phyloP scores from a whole-genome alignment of 2,329 filamentous ascomycete species.

The Fonsecaea monophora region DNA sequence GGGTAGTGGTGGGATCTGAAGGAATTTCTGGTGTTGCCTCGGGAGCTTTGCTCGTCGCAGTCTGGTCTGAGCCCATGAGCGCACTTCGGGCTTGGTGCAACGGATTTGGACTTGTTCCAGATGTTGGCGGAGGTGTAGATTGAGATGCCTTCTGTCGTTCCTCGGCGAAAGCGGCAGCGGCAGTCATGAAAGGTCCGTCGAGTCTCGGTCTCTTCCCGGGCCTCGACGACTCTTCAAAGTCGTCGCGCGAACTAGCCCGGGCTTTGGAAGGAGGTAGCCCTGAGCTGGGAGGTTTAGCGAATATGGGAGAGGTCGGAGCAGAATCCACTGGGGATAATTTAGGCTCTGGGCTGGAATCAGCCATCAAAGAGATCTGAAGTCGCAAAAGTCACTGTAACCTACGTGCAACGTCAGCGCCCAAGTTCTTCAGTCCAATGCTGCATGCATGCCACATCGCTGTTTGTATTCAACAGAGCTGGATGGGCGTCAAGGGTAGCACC shows the following conservation, averaged over 20 bases:
- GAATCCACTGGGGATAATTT: conserved; percentile 28
- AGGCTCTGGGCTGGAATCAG: conserved; percentile 27
- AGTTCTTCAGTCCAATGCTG: not conserved
- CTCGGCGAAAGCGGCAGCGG: conserved; percentile 65
- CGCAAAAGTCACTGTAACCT: conserved; percentile 10
- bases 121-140: conserved; percentile 25
- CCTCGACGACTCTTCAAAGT: conserved; percentile 39
- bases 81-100: conserved; percentile 51
- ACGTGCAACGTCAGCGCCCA: not conserved
- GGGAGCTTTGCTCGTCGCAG: conserved; percentile 41
- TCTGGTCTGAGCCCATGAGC: conserved; percentile 45
- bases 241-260: conserved; percentile 17
- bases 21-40: conserved; percentile 35
- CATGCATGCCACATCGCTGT: not conserved
- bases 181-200: conserved; percentile 50
- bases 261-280: conserved; percentile 7
- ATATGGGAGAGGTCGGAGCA: conserved; percentile 26
- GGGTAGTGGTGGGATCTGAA: conserved; percentile 48
- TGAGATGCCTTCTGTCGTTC: conserved; percentile 43
- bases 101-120: conserved; percentile 50
- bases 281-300: conserved; percentile 27
- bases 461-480: not conserved
- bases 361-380: conserved; percentile 29
- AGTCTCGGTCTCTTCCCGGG: conserved; percentile 48
- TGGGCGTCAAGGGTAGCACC: not conserved